A percentile compares a stretch with the other conserved stretches of the same genome.
phyloP scores from a whole-genome alignment of 805 yeast species.

The Wickerhamomyces kurtzmanii region DNA sequence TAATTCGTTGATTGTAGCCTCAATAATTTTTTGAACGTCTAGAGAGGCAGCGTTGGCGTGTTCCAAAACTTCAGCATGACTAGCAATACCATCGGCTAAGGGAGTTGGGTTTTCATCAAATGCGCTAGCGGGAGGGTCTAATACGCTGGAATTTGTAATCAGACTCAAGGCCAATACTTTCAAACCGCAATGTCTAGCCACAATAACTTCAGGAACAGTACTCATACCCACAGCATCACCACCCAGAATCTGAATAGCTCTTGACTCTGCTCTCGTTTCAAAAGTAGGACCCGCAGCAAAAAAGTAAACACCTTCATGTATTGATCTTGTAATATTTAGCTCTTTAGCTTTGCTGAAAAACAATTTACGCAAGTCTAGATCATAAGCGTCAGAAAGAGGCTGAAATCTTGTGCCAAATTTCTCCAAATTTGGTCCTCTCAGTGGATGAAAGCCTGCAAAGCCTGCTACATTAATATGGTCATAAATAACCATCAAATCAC shows the following conservation, averaged over 20 bases:
- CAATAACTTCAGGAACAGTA: slow-evolving; percentile 91
- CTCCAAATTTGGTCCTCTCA: slow-evolving; percentile 78
- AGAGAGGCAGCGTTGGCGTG: slow-evolving; percentile 71
- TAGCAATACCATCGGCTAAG: slow-evolving; percentile 69
- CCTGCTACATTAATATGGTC: slow-evolving; percentile 94
- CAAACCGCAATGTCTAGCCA: slow-evolving; percentile 84
- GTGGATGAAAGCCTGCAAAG: slow-evolving; percentile 77
- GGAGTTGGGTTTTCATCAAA: slow-evolving; percentile 41
- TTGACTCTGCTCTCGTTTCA: slow-evolving; percentile 88
- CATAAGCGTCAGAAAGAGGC: slow-evolving; percentile 87
- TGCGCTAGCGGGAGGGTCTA: slow-evolving; percentile 59
- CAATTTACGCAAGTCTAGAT: slow-evolving; percentile 53
- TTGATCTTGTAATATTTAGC: slow-evolving; percentile 38
- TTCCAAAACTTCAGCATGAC: slow-evolving; percentile 85
- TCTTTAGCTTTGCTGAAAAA: slow-evolving; percentile 45
- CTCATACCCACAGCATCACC: slow-evolving; percentile 98
- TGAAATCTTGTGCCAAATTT: slow-evolving; percentile 79
- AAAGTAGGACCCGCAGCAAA: slow-evolving; percentile 91
- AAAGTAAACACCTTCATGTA: slow-evolving; percentile 82
- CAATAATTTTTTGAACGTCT: slow-evolving; percentile 69
- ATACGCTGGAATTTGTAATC: slow-evolving; percentile 77
- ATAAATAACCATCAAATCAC: slow-evolving; percentile 83
- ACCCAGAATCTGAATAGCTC: slow-evolving; percentile 60
- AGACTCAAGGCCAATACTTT: slow-evolving; percentile 76
- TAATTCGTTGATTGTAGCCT: slow-evolving; percentile 41